Percentiles rank a stretch among this genome's conserved stretches.
Conservation (phyloP, 1,284 basidiomycete genomes). For the Rhodotorula sp. region DNA sequence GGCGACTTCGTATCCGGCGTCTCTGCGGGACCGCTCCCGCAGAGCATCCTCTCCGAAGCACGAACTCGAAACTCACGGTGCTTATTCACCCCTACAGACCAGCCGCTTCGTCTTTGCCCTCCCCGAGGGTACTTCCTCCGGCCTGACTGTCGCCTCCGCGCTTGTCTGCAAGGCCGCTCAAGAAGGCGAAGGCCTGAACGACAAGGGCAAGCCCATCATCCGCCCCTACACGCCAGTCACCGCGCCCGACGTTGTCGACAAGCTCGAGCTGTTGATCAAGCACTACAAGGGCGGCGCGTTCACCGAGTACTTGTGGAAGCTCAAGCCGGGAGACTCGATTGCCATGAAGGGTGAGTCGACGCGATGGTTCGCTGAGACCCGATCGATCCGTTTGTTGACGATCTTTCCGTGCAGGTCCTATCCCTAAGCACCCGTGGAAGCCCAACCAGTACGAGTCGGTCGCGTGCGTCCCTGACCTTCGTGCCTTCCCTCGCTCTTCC, state of each 20-base stretch:
- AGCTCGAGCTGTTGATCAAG: slow-evolving; percentile 82
- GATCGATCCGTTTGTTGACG: neutral
- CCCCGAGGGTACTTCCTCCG: slow-evolving; percentile 73
- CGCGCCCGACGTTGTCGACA: slow-evolving; percentile 66
- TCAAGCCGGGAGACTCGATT: slow-evolving; percentile 66
- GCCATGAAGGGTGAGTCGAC: slow-evolving; percentile 67
- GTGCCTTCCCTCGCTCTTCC: too few relatives aligned
- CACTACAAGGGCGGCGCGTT: slow-evolving; percentile 56
- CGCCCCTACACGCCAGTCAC: slow-evolving; percentile 61
- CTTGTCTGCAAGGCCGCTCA: slow-evolving; percentile 55
- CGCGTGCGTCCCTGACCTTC: slow-evolving; percentile 48
- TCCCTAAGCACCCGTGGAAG: slow-evolving; percentile 60
- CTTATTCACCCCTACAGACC: slow-evolving; percentile 48
- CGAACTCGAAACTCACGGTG: too few relatives aligned
- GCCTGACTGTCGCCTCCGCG: slow-evolving; percentile 67
- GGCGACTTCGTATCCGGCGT: slow-evolving; percentile 68
- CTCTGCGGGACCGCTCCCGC: too few relatives aligned
- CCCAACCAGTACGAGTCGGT: slow-evolving; percentile 52
- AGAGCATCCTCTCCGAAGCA: too few relatives aligned
- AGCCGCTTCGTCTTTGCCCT: slow-evolving; percentile 82
- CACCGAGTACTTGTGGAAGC: slow-evolving; percentile 50
- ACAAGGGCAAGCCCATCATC: slow-evolving; percentile 83
- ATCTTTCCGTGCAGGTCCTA: slow-evolving; percentile 53
- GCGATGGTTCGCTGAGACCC: neutral
- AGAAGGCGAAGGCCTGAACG: slow-evolving; percentile 56